Evolutionary conservation across 2,329 filamentous ascomycete species (phyloP).

Genomic region (Colletotrichum chlorophyti): DNA sequence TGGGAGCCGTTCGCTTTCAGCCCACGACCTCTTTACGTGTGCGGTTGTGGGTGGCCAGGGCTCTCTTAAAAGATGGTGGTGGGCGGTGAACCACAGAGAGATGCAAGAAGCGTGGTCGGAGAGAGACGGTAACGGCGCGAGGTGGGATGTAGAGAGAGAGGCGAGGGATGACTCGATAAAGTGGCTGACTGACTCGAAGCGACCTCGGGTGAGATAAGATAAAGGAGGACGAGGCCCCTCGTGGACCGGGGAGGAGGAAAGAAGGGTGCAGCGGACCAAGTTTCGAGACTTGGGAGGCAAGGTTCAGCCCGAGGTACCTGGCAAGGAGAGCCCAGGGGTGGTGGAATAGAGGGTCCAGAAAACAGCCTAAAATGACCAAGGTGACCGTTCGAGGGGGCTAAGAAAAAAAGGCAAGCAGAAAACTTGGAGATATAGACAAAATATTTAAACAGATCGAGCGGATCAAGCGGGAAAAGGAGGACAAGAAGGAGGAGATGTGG

Average conservation of each 20-base stretch:
- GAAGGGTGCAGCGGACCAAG: not conserved
- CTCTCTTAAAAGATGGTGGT: not conserved
- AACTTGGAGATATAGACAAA: not conserved
- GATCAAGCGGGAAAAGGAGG: not conserved
- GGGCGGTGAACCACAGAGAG: not conserved
- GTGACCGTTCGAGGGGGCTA: no score
- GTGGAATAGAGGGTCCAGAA: not conserved
- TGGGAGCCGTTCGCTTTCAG: no score
- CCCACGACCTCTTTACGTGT: no score
- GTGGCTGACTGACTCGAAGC: constrained; percentile 18
- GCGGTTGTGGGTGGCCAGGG: no score
- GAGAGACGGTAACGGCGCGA: not conserved
- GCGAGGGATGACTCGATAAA: constrained; percentile 21
- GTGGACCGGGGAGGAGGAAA: no score
- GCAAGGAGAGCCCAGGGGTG: no score
- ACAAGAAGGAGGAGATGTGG: not conserved
- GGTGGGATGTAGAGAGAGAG: constrained; percentile 17
- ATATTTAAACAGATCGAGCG: not conserved
- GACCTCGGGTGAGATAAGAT: constrained; percentile 23
- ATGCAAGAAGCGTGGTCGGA: constrained; percentile 14
- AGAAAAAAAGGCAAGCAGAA: no score
- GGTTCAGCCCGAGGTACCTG: no score
- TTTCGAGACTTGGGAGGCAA: not conserved
- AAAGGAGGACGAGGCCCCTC: not conserved
- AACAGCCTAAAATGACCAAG: no score